These are phyloP conservation scores for Alternaria ventricosa DNA, from an alignment of 2,329 filamentous ascomycete species.

Conservation along the genomic window DNA sequence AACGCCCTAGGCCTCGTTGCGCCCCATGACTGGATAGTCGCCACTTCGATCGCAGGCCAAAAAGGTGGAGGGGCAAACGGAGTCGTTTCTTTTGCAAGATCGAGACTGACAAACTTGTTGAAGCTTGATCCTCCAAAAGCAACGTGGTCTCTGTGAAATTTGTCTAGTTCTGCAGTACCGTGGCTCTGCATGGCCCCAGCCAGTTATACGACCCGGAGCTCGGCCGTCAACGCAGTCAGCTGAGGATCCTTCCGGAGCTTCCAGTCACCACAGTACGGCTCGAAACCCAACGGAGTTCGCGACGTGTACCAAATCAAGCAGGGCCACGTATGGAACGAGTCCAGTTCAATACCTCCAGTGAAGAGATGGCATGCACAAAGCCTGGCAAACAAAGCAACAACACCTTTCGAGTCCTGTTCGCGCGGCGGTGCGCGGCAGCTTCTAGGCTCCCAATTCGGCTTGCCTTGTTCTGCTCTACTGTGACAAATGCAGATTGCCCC, in stretches of 20 bases:
- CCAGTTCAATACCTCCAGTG: neutral
- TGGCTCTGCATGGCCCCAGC: neutral
- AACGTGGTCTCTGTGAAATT: neutral
- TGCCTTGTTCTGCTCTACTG: neutral
- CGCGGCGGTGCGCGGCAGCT: neutral
- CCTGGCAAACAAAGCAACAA: neutral
- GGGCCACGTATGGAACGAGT: neutral
- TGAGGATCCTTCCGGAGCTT: neutral
- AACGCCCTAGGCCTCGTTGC: neutral
- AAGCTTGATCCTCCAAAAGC: neutral
- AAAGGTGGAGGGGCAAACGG: neutral
- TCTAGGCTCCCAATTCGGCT: neutral
- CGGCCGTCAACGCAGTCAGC: neutral
- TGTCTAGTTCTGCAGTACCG: neutral
- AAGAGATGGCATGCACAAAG: neutral
- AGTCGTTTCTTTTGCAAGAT: neutral
- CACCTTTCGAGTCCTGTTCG: neutral
- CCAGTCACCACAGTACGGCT: neutral
- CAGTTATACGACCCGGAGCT: neutral
- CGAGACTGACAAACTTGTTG: neutral
- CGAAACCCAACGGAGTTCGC: neutral
- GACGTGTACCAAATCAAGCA: neutral
- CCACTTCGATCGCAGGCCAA: neutral
- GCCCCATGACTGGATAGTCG: neutral
- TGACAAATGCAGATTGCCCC: neutral